A percentile compares a stretch with the other conserved stretches of the same genome.
Evolutionary conservation across 2,329 filamentous ascomycete genomes (phyloP).

Genomic region (Atkinsonella hypoxylon): DNA sequence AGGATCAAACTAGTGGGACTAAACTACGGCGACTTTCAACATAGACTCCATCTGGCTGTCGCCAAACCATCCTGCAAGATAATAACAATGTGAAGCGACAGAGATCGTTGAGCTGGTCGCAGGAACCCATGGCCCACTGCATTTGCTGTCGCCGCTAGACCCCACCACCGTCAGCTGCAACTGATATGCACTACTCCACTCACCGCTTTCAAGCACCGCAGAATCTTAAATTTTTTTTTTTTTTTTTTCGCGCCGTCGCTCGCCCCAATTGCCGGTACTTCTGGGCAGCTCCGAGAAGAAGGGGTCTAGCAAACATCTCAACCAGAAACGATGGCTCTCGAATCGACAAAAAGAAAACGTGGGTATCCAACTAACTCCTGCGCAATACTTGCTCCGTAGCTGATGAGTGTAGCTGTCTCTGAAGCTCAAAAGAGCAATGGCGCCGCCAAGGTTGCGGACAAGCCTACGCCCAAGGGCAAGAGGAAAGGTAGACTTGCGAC

Average conservation of each 20-base stretch:
- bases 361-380: conserved; percentile 2
- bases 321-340: conserved; percentile 30
- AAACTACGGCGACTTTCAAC: too few species aligned
- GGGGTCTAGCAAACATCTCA: conserved; percentile 3
- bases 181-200: conserved; percentile 12
- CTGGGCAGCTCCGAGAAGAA: neutral
- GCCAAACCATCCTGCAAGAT: too few species aligned
- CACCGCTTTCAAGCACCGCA: conserved; percentile 23
- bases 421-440: conserved; percentile 20
- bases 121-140: too few species aligned
- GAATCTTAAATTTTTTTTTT: conserved; percentile 26
- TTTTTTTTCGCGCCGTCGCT: neutral
- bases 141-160: neutral
- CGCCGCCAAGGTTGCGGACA: conserved; percentile 16
- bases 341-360: conserved; percentile 29
- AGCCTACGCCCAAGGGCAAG: conserved; percentile 25
- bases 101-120: too few species aligned
- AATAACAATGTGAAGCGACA: too few species aligned
- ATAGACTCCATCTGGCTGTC: too few species aligned
- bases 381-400: conserved; percentile 8
- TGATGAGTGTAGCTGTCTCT: conserved; percentile 11
- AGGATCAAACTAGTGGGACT: too few species aligned
- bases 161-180: neutral
- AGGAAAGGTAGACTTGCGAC: conserved; percentile 16
- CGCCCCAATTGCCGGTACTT: conserved; percentile 1